phyloP scores from a whole-genome alignment of 2,329 filamentous ascomycete genomes.

The Fusarium mexicanum region DNA sequence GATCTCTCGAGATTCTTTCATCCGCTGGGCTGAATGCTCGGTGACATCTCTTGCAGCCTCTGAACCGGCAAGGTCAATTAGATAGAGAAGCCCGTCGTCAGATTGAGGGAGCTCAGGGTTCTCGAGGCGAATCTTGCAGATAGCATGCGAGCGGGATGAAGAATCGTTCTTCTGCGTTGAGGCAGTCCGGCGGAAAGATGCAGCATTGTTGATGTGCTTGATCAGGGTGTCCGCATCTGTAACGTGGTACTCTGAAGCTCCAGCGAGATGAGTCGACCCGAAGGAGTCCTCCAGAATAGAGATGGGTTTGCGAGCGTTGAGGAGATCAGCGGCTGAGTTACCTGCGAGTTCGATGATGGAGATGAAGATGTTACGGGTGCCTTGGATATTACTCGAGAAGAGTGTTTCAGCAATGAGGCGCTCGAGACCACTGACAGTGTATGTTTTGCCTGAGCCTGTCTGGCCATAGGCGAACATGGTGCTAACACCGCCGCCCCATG shows the following conservation, averaged over 20 bases:
- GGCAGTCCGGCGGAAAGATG: constrained; percentile 53
- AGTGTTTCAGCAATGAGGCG: constrained; percentile 51
- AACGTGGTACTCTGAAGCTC: constrained; percentile 52
- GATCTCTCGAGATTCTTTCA: constrained; percentile 59
- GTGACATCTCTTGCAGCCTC: constrained; percentile 57
- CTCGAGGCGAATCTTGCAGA: constrained; percentile 58
- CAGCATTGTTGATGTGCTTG: constrained; percentile 49
- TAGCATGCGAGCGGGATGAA: constrained; percentile 59
- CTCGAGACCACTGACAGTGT: constrained; percentile 55
- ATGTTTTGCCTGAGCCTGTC: constrained; percentile 60
- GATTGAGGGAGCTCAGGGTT: constrained; percentile 40
- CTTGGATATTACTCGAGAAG: constrained; percentile 40
- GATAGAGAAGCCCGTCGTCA: constrained; percentile 56
- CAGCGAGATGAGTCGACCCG: constrained; percentile 56
- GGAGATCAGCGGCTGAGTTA: constrained; percentile 51
- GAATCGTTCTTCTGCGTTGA: constrained; percentile 57
- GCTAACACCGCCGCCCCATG: constrained; percentile 57
- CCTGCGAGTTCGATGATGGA: constrained; percentile 54
- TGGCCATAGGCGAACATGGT: constrained; percentile 62
- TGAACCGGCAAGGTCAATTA: constrained; percentile 60
- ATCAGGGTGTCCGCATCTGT: constrained; percentile 43
- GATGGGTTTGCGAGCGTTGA: constrained; percentile 54
- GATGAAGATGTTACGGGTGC: constrained; percentile 47
- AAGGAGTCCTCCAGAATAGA: constrained; percentile 58
- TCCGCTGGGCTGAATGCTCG: constrained; percentile 53